Conservation (phyloP, 352 stramenopile species). For the Ochromonadaceae sp. region DNA sequence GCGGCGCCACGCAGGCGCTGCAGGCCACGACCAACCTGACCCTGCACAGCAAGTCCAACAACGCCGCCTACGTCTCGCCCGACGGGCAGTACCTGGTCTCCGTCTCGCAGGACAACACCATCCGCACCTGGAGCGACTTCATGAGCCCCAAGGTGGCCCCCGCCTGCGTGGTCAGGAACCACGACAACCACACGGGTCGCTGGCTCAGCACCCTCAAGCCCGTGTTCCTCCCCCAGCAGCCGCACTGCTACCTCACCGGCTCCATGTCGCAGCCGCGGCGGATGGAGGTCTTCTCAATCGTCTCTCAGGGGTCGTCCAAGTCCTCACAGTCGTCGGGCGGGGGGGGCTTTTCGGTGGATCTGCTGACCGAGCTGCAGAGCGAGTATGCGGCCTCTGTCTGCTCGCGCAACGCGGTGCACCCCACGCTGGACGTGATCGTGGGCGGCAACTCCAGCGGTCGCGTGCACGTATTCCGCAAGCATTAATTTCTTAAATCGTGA, state of each 20-base stretch:
- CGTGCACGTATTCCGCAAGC: conserved; percentile 16
- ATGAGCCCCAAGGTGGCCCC: conserved; percentile 28
- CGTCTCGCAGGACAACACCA: conserved; percentile 55
- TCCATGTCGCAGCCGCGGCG: conserved; percentile 56
- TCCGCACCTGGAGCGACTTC: conserved; percentile 47
- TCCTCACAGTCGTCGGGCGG: too few species aligned
- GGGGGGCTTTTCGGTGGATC: neutral
- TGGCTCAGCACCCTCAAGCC: conserved; percentile 58
- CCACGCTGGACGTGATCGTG: conserved; percentile 44
- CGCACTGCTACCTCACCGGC: conserved; percentile 51
- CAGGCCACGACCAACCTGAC: conserved; percentile 41
- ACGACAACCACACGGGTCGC: conserved; percentile 61
- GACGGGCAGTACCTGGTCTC: conserved; percentile 49
- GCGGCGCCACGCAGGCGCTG: neutral
- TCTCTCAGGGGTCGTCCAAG: conserved; percentile 27
- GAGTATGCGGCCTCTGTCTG: conserved; percentile 51
- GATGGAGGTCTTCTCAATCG: conserved; percentile 57
- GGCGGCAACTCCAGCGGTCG: conserved; percentile 44
- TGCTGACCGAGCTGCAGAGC: conserved; percentile 25
- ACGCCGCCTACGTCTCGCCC: conserved; percentile 63
- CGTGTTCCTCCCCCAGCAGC: conserved; percentile 43
- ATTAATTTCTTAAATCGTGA: too few species aligned
- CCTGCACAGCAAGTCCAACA: conserved; percentile 53
- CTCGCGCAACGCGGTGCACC: conserved; percentile 65
- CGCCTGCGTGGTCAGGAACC: conserved; percentile 36